A percentile compares a stretch with the other conserved stretches of the same genome.
phyloP scores from a whole-genome alignment of 148 eudicot genomes.

The Arctostaphylos glauca region DNA sequence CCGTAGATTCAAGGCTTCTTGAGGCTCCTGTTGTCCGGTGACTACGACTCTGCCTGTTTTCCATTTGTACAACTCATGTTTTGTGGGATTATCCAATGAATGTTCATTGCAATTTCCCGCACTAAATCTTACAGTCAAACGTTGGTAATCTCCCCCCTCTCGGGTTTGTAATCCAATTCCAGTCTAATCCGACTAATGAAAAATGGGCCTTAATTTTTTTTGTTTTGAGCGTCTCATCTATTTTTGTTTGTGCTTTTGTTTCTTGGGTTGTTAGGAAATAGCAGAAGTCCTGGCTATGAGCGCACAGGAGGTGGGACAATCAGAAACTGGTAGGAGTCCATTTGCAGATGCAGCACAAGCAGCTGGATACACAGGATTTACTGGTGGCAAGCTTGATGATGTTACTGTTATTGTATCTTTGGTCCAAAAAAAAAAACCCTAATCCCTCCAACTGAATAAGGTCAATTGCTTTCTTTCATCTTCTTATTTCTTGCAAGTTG shows the following conservation, averaged over 20 bases:
- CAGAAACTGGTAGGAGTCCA: constrained; percentile 54
- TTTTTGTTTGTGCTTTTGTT: neutral
- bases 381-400: constrained; percentile 26
- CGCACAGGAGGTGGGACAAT: constrained; percentile 71
- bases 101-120: neutral
- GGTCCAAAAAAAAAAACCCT: neutral
- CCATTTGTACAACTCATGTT: neutral
- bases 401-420: constrained; percentile 9
- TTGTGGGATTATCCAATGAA: neutral
- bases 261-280: constrained; percentile 44
- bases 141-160: neutral
- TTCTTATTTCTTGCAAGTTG: neutral
- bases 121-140: too few species aligned
- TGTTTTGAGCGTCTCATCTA: neutral
- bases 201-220: neutral
- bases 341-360: constrained; percentile 77
- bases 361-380: constrained; percentile 58
- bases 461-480: neutral
- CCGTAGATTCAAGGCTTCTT: too few species aligned
- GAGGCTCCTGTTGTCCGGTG: too few species aligned
- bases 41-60: too few species aligned
- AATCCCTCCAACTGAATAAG: neutral
- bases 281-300: constrained; percentile 55
- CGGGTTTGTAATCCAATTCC: neutral
- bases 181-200: neutral